phyloP scores from a whole-genome alignment of 2,329 filamentous ascomycete genomes.

The Fusarium sp. region DNA sequence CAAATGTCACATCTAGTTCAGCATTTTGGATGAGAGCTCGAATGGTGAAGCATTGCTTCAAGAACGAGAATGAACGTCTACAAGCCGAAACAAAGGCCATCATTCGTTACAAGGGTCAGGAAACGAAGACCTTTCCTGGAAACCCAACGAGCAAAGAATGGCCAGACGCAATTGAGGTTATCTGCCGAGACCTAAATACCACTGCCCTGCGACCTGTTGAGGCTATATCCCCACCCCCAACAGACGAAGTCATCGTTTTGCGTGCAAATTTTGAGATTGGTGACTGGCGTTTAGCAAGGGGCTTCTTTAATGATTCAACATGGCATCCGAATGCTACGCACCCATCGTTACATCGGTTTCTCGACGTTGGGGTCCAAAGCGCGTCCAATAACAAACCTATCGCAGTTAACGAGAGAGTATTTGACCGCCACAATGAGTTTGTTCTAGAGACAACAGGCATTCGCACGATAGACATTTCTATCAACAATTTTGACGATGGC shows the following conservation, averaged over 20 bases:
- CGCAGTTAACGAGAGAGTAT: slow-evolving; percentile 51
- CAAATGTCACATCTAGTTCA: slow-evolving; percentile 67
- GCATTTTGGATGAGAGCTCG: slow-evolving; percentile 76
- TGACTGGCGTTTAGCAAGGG: slow-evolving; percentile 66
- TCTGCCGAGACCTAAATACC: slow-evolving; percentile 69
- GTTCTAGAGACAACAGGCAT: slow-evolving; percentile 67
- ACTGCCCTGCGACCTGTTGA: slow-evolving; percentile 60
- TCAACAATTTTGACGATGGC: slow-evolving; percentile 71
- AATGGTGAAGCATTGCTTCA: slow-evolving; percentile 59
- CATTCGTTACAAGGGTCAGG: slow-evolving; percentile 48
- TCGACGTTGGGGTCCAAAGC: slow-evolving; percentile 45
- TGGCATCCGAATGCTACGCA: slow-evolving; percentile 59
- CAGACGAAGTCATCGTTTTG: slow-evolving; percentile 61
- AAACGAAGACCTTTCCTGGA: background rate
- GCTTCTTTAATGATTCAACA: slow-evolving; percentile 68
- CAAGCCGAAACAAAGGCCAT: slow-evolving; percentile 52
- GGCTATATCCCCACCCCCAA: slow-evolving; percentile 54
- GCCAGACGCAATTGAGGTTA: slow-evolving; percentile 62
- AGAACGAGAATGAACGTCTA: slow-evolving; percentile 50
- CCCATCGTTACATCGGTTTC: slow-evolving; percentile 56
- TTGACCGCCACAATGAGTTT: slow-evolving; percentile 54
- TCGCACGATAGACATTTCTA: slow-evolving; percentile 69
- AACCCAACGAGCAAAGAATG: slow-evolving; percentile 63
- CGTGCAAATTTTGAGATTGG: slow-evolving; percentile 70
- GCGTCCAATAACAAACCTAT: slow-evolving; percentile 34